A percentile compares a stretch with the other conserved stretches of the same genome.
Conservation (phyloP, 805 yeast species). For the Cyberlindnera sargentensis region DNA sequence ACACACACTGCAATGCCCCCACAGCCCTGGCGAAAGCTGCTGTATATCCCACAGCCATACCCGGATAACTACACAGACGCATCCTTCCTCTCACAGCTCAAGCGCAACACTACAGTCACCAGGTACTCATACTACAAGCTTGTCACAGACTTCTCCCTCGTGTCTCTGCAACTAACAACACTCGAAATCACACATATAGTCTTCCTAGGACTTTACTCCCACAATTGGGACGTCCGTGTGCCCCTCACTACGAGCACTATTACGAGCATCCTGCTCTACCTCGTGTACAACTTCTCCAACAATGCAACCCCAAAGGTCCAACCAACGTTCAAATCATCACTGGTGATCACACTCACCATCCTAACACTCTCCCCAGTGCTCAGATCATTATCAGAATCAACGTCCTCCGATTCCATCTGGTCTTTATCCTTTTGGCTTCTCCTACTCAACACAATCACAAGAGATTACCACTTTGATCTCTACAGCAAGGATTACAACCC, state of each 20-base stretch:
- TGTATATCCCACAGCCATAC: conserved; percentile 79
- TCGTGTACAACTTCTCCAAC: conserved; percentile 1
- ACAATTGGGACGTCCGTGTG: conserved; percentile 41
- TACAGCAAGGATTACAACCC: conserved; percentile 26
- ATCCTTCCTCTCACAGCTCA: conserved; percentile 73
- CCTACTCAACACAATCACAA: conserved; percentile 55
- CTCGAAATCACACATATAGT: conserved; percentile 57
- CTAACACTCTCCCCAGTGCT: conserved; percentile 84
- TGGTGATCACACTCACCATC: conserved; percentile 61
- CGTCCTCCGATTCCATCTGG: conserved; percentile 94
- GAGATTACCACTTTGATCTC: conserved; percentile 59
- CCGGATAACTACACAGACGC: conserved; percentile 89
- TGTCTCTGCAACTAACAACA: conserved; percentile 58
- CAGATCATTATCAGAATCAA: conserved; percentile 79
- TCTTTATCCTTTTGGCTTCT: conserved; percentile 78
- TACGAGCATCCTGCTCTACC: conserved; percentile 4
- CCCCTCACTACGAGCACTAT: conserved; percentile 28
- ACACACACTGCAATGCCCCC: neutral
- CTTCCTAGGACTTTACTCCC: conserved; percentile 54
- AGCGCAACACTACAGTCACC: conserved; percentile 68
- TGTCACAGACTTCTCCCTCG: conserved; percentile 63
- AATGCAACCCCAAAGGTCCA: neutral
- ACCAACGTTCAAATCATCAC: conserved; percentile 49
- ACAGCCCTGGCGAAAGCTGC: conserved; percentile 67
- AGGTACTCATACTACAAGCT: conserved; percentile 57